These are phyloP conservation scores for Nicotiana paniculata DNA, from an alignment of 257 asterid genomes.

Conservation along the genomic window DNA sequence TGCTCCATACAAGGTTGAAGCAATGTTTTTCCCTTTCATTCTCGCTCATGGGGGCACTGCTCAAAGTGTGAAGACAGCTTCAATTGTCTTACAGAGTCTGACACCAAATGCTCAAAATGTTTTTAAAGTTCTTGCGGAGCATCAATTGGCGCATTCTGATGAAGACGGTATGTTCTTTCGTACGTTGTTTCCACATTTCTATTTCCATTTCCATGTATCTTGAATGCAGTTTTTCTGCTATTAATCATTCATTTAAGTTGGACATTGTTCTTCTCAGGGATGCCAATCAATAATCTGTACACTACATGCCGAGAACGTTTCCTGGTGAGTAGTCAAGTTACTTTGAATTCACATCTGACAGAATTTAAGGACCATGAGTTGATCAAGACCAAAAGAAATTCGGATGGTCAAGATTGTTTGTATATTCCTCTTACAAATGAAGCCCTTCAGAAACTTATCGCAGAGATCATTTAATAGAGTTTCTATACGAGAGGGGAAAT, in stretches of 20 bases:
- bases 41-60: constrained; percentile 72
- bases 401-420: constrained; percentile 85
- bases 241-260: constrained; percentile 1
- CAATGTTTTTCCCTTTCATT: constrained; percentile 65
- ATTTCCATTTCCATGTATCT: not conserved
- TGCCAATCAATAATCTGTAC: constrained; percentile 68
- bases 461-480: constrained; percentile 50
- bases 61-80: constrained; percentile 82
- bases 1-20: constrained; percentile 83
- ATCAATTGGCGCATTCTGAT: constrained; percentile 73
- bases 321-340: constrained; percentile 82
- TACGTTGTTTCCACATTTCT: not conserved
- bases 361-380: constrained; percentile 94
- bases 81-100: constrained; percentile 86
- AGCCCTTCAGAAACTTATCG: constrained; percentile 68
- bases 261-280: constrained; percentile 41
- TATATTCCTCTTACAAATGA: constrained; percentile 69
- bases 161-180: constrained; percentile 64
- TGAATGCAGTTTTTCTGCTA: not conserved
- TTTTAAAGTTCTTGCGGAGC: constrained; percentile 71
- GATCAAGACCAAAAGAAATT: constrained; percentile 67
- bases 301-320: constrained; percentile 74
- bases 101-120: constrained; percentile 90
- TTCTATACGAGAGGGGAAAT: not conserved
- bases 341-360: constrained; percentile 83